Evolutionary conservation across 352 stramenopile genomes (phyloP), one percentile per base, ranked within the genome.

Genomic region (Globisporangium cederbergense): DNA sequence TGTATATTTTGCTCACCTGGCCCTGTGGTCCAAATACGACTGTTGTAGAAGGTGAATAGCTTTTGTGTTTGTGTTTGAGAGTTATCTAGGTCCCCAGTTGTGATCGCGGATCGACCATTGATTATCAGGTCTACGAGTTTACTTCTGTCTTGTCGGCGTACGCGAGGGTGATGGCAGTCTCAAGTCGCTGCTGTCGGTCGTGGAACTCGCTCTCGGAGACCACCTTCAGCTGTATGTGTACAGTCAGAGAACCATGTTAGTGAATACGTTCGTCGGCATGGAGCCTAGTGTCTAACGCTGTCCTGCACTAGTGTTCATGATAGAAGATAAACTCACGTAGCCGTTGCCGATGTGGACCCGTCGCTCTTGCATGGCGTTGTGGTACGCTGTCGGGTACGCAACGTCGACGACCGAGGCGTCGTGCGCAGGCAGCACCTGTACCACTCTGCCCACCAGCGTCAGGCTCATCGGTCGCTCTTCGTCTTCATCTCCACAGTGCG

Each of bases 391-490:
- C 14, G 78, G 78, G 56, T 85, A 79, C 40, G 47, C 50, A 6
- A 88, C 67, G 16, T 82, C 74, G 28, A 90, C 75, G 46, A 89
- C 47, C 0, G 67, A 78, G 13, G 79, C 76, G 45, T 88, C 81
- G 9, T 78, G 79, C 18, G 69, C 70, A 16, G 76, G 70, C 13
- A 79, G 53, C 47, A 78, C 76, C 28, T 79, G 72, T 7, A 73
- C 57, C 16, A 88, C 79, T n/a, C 61, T 62, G 1, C 79, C 79
- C 2, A 67, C 55, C 2, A 88, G 62, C 32, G 57, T 52, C n/a
- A 55, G 46, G 16, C 22, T 50, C 0, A 57, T 45, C 3, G 69
- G 28, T 36, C 78, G 32, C 42, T 79, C 55, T 0, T 52, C 43
- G 30, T 46, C 32, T 11, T 62, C 36, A 30, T 25, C 22, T 25